Evolutionary conservation across 345 rosid genomes (phyloP).

Genomic region (Bruguiera gymnorhiza): DNA sequence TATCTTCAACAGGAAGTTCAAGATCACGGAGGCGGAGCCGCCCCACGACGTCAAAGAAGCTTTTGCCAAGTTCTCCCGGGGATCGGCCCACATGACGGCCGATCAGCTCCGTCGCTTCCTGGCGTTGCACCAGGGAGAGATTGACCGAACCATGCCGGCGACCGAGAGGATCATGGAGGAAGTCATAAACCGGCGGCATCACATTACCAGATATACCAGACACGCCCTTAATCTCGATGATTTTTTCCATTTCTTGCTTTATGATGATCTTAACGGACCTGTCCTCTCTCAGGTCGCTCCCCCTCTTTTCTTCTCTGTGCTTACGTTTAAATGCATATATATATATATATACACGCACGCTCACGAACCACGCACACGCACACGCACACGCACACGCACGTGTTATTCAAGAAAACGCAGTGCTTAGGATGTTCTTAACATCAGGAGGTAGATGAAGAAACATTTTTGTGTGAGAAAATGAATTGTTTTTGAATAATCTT

Average conservation of each 20-base stretch:
- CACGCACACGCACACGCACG: no score
- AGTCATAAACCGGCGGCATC: constrained; percentile 14
- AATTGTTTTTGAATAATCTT: no score
- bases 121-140: constrained; percentile 15
- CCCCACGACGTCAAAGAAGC: constrained; percentile 19
- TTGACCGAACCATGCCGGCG: constrained; percentile 12
- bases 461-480: no score
- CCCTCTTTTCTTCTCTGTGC: background rate
- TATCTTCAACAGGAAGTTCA: constrained; percentile 31
- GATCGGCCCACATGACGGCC: constrained; percentile 16
- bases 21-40: constrained; percentile 32
- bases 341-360: no score
- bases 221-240: constrained; percentile 23
- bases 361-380: no score
- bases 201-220: constrained; percentile 6
- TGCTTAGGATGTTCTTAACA: no score
- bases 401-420: no score
- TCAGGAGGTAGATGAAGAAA: no score
- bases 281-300: constrained; percentile 16
- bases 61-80: constrained; percentile 15
- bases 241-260: constrained; percentile 28
- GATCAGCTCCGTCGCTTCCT: constrained; percentile 27
- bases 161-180: constrained; percentile 22
- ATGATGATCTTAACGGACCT: constrained; percentile 30
- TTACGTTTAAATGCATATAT: background rate